Percentiles rank a stretch among this genome's conserved stretches.
Conservation (phyloP, 2,329 filamentous ascomycete species). For the Endoconidiophora polonica region DNA sequence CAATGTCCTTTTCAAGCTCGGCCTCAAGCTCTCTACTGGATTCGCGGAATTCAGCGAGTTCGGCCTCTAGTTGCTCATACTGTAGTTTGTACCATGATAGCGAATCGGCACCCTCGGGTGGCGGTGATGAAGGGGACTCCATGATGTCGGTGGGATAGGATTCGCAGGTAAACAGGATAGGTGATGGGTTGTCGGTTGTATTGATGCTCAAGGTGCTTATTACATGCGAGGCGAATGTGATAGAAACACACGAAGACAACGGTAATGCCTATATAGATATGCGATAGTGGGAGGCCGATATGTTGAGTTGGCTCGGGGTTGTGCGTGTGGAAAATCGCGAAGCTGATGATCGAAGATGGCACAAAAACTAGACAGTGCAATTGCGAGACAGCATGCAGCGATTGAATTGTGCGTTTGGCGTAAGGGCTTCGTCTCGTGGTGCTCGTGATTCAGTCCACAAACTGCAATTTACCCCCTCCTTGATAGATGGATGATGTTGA, state of each 20-base stretch:
- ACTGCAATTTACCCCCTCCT: too few relatives aligned
- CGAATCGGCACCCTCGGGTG: slow-evolving; percentile 50
- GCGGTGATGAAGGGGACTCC: slow-evolving; percentile 47
- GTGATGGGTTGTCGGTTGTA: neutral
- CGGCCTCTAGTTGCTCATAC: slow-evolving; percentile 80
- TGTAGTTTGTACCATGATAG: slow-evolving; percentile 90
- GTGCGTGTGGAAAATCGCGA: neutral
- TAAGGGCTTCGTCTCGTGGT: too few relatives aligned
- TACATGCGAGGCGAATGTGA: neutral
- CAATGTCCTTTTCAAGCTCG: slow-evolving; percentile 90
- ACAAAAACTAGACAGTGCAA: too few relatives aligned
- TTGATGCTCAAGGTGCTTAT: neutral
- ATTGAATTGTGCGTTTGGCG: neutral
- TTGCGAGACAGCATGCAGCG: neutral
- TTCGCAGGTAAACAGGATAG: neutral
- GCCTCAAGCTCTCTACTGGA: slow-evolving; percentile 88
- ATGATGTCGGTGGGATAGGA: slow-evolving; percentile 26
- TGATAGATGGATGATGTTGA: too few relatives aligned
- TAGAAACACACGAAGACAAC: neutral
- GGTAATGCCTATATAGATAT: neutral
- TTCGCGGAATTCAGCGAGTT: slow-evolving; percentile 83
- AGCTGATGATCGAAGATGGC: too few relatives aligned
- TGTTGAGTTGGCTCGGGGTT: neutral
- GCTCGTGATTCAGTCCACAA: too few relatives aligned
- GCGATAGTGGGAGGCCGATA: neutral